phyloP scores from a whole-genome alignment of 2,329 filamentous ascomycete species.

The Colletotrichum truncatum region DNA sequence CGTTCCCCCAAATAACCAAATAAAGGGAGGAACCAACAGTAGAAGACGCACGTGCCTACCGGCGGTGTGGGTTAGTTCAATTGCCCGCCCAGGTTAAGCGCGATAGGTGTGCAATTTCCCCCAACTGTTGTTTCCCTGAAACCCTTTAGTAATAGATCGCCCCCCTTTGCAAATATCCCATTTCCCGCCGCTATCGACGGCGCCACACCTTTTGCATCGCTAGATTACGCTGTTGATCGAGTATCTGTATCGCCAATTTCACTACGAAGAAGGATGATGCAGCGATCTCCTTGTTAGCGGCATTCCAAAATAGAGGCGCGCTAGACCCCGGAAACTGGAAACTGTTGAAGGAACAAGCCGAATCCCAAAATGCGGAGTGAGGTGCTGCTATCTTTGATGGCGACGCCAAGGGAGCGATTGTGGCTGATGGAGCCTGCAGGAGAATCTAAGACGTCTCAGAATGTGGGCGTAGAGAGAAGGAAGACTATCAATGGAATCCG shows the following conservation, averaged over 20 bases:
- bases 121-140: neutral
- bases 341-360: neutral
- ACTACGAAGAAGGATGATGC: too few relatives aligned
- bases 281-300: too few relatives aligned
- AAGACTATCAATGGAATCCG: neutral
- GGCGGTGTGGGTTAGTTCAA: neutral
- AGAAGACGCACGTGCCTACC: neutral
- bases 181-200: neutral
- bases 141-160: too few relatives aligned
- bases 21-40: neutral
- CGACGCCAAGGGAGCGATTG: conserved; percentile 3
- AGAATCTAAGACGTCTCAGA: neutral
- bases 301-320: neutral
- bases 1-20: too few relatives aligned
- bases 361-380: neutral
- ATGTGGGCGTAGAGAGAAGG: neutral
- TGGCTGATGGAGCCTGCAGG: conserved; percentile 15
- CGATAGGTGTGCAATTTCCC: neutral
- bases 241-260: too few relatives aligned
- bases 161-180: neutral
- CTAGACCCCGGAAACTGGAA: too few relatives aligned
- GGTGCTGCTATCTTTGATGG: neutral
- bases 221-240: neutral
- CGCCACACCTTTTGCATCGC: neutral
- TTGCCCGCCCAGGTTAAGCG: neutral